Percentiles rank a stretch among this genome's conserved stretches.
phyloP scores from a whole-genome alignment of 2,329 filamentous ascomycete species.

The Cordyceps tenuipes region DNA sequence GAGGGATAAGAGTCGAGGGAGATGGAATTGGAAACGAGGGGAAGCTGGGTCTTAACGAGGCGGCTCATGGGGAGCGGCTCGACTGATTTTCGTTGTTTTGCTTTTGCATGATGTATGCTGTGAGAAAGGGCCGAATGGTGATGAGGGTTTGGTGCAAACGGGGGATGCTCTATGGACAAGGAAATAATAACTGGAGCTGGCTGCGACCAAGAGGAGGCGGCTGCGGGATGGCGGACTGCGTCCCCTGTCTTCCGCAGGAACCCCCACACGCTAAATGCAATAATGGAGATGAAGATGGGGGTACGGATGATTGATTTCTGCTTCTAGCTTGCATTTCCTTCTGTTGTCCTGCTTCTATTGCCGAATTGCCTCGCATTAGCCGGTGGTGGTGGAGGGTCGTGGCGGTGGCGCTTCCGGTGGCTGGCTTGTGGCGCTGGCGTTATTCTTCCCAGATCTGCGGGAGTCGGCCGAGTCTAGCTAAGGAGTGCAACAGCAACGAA shows the following conservation, averaged over 20 bases:
- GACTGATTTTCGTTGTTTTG: too few species aligned
- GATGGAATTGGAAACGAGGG: not conserved
- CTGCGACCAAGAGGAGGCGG: too few species aligned
- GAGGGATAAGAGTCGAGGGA: not conserved
- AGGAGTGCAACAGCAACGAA: not conserved
- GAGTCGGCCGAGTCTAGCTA: too few species aligned
- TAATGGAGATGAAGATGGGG: slow-evolving; percentile 9
- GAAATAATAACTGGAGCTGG: too few species aligned
- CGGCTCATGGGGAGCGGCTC: not conserved
- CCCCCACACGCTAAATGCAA: not conserved
- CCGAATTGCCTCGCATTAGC: not conserved
- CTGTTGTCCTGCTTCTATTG: not conserved
- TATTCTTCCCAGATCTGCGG: not conserved
- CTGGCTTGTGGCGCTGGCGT: not conserved
- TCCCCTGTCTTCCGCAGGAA: not conserved
- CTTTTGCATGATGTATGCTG: not conserved
- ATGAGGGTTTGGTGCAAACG: not conserved
- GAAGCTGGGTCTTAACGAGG: not conserved
- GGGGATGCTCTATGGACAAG: too few species aligned
- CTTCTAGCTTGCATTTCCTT: too few species aligned
- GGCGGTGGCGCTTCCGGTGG: too few species aligned
- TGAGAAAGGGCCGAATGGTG: slow-evolving; percentile 6
- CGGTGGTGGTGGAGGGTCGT: not conserved
- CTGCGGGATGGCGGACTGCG: not conserved
- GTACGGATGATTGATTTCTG: too few species aligned